Base-by-base conservation (phyloP, 2,329 filamentous ascomycete species). In the Coniochaeta prunicola region DNA sequence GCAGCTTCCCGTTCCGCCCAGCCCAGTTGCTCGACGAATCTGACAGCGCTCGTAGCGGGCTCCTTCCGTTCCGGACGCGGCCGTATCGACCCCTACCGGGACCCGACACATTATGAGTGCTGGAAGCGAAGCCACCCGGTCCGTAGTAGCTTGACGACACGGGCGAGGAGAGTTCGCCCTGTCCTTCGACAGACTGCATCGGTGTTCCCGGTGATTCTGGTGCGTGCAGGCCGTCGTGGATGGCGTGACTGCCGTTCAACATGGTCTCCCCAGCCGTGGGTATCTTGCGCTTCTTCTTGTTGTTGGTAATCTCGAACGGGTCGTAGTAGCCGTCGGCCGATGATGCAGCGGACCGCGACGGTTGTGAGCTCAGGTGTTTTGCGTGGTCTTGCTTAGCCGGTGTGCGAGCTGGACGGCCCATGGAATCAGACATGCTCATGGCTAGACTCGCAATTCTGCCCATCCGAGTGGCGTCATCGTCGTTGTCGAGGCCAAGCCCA, bases 261-360 rank as follows among this genome's bases (percentile, higher is more conserved):
- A 73, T 83, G 15, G 86, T 79, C 66, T 90, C 89, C 19, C 90
- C 89, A 10, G 91, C 91, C 0, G 92, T 92, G 0, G 94, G 94
- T 38, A 99, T 97, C 76, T 99, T 99, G 65, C 94, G 85, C 74
- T 99, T 97, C 79, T 97, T 99, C 76, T 99, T 99, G 71, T 99
- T 99, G 73, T 96, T 97, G 53, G 91, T 96, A 68, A 97, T 97
- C 73, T 99, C 94, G 67, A 97, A 96, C 7, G 91, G 94, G 72
- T 99, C 94, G 71, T 97, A 97, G 71, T 97, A 97, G 15, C 92
- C 92, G 71, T 97, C 93, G 12, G 84, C 77, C 2, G 88, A 89
- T 4, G 87, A 88, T 6, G 84, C 81, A 26, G 87, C 86, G 13
- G 90, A 91, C 48, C 81, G 82, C 55, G 87, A 82, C 24, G 85